Conservation (phyloP, 345 rosid genomes). For the Dipteronia sinensis region DNA sequence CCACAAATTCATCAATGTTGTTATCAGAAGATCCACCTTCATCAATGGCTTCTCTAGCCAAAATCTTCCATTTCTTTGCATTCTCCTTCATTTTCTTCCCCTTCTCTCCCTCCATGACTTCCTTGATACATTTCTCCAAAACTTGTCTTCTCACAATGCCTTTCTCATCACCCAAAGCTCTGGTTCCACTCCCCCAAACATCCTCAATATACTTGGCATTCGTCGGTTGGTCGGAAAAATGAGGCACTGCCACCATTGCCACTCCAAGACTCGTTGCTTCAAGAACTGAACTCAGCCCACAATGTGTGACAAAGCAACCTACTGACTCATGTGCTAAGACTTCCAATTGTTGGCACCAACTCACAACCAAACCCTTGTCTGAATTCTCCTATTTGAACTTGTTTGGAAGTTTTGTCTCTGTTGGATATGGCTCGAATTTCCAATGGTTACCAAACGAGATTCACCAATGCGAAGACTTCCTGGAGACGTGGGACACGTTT, state of each 20-base stretch:
- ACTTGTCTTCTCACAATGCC: conserved; percentile 28
- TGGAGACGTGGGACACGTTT: no score
- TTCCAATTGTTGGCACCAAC: conserved; percentile 40
- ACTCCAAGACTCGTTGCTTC: conserved; percentile 52
- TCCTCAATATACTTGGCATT: conserved; percentile 45
- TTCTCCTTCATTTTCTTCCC: conserved; percentile 29
- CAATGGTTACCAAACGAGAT: no score
- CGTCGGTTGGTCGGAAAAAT: conserved; percentile 44
- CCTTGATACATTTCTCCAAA: conserved; percentile 22
- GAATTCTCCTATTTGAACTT: conserved; percentile 17
- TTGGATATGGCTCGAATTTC: no score
- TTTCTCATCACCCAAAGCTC: conserved; percentile 14
- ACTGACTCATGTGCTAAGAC: conserved; percentile 27
- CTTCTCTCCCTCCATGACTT: conserved; percentile 34
- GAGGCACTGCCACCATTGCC: conserved; percentile 48
- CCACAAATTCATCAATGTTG: conserved; percentile 25
- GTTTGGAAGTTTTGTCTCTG: conserved; percentile 30
- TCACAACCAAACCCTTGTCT: conserved; percentile 26
- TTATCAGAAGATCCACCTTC: conserved; percentile 37
- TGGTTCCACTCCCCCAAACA: conserved; percentile 37
- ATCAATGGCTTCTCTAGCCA: conserved; percentile 28
- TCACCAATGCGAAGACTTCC: no score
- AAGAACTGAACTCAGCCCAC: conserved; percentile 39
- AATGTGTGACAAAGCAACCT: conserved; percentile 45
- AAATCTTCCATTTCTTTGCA: conserved; percentile 29